Evolutionary conservation across 306 rosid species (phyloP), one percentile per base, ranked within the genome.

Genomic region (Dalbergia oliveri): DNA sequence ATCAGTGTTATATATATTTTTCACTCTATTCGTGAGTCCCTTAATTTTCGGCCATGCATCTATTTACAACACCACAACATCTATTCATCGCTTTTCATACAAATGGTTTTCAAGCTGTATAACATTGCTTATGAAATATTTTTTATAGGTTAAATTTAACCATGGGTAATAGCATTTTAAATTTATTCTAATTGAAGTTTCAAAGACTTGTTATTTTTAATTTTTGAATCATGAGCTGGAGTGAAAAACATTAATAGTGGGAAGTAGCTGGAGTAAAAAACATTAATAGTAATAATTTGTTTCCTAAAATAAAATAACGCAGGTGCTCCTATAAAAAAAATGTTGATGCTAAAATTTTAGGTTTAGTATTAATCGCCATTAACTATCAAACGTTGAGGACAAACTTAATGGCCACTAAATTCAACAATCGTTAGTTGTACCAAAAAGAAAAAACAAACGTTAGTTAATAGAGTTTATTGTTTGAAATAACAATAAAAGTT

Each of bases 391-490:
- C 63, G 43, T 37, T 1, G 9, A 11, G 37, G 73, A 72, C 65
- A 77, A 72, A 72, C 59, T 72, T 65, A 51, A 35, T 72, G 68
- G 47, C 51, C 8, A 31, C 83, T 1, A 66, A 83, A 66, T 83
- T 66, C 77, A 83, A 78, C 80, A 1, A 73, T 73, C 53, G 83
- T 78, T 78, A 66, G 86, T 73, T 83, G 86, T 83, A 83, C 83
- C 80, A 78, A 49, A 66, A 78, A 37, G 49, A 47, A 72, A 47
- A 72, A 65, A 16, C 8, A 72, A 64, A 64, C 13, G 53, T 44
- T 58, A 13, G 50, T 66, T 58, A 47, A 31, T 14, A 78, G 0
- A 72, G 59, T 72, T 64, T 78, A 77, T 70, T 70, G 68, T 41
- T 56, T 61, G 61, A 14, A 51, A 53, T 54, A 62, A 51, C 4